phyloP scores from a whole-genome alignment of 2,329 filamentous ascomycete genomes.

The Hypoxylon sp. region DNA sequence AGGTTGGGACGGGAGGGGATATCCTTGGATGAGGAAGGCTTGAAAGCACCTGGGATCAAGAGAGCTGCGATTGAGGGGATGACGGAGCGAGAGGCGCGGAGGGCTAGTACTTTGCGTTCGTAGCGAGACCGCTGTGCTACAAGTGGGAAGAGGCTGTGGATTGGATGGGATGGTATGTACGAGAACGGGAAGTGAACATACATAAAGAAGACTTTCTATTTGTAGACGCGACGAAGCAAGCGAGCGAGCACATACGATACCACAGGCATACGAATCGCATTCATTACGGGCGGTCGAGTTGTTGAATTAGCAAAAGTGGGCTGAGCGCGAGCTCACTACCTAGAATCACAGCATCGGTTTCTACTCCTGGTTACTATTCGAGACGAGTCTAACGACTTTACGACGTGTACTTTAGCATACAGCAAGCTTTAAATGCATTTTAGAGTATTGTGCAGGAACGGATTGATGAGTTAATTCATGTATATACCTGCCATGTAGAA shows the following conservation, averaged over 20 bases:
- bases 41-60: conserved; percentile 12
- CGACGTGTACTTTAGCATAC: conserved; percentile 11
- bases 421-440: no score
- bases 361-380: conserved; percentile 5
- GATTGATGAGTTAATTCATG: neutral
- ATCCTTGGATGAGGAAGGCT: conserved; percentile 17
- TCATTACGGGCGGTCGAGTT: conserved; percentile 3
- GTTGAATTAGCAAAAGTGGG: conserved; percentile 11
- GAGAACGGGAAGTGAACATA: neutral
- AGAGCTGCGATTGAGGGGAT: conserved; percentile 35
- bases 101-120: conserved; percentile 7
- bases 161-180: conserved; percentile 1
- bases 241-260: no score
- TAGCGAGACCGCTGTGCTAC: conserved; percentile 8
- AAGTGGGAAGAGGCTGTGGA: neutral
- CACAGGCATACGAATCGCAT: conserved; percentile 13
- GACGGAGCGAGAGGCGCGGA: conserved; percentile 4
- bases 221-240: neutral
- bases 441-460: neutral
- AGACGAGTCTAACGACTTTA: conserved; percentile 27
- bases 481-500: neutral
- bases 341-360: neutral
- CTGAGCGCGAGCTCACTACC: conserved; percentile 18
- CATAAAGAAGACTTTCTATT: neutral
- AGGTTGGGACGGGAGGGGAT: conserved; percentile 63